Evolutionary conservation across 441 rosid species (phyloP), one percentile per base, ranked within the genome.

Genomic region (Gossypium armourianum): DNA sequence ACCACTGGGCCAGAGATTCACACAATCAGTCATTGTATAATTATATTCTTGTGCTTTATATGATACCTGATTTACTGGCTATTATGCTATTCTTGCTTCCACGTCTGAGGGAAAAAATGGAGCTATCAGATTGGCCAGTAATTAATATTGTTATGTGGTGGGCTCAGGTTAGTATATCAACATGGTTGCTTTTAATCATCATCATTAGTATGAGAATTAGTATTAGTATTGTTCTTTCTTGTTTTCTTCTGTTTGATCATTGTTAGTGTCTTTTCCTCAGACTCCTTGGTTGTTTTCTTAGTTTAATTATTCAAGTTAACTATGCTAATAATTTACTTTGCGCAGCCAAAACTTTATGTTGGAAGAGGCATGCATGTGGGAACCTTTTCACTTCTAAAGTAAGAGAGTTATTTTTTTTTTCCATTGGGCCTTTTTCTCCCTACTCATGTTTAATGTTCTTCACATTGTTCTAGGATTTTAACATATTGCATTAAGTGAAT

Each of bases 341-440:
- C 57, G 17, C 74, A 95, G 93, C 99, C 99, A 66, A 92, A 95
- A 76, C 79, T 88, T 66, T 95, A 92, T 76, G 78, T 95, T 47
- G 99, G 99, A 79, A 86, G 99, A 87, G 98, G 99, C 77, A 88
- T 95, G 97, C 99, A 90, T 74, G 99, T 90, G 81, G 91, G 87
- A 47, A 77, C 84, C 75, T 83, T 90, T 75, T 85, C 98, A 75
- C 96, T 59, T 24, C 20, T 70, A 9, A 90, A 85, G 99, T 94
- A 94, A 86, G 97, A 69, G 59, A 69, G 8, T 73, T 36, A 32
- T 6, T 36, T 66, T 23, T 9, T 71, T 70, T 68, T 64, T 40
- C n/a, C 47, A 40, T 40, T 40, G 47, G 47, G 47, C 53, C 69
- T 60, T 71, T 56, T 59, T 56, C 40, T 47, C 66, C 49, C 45